phyloP scores from a whole-genome alignment of 148 eudicot species.

The Talinum fruticosum region DNA sequence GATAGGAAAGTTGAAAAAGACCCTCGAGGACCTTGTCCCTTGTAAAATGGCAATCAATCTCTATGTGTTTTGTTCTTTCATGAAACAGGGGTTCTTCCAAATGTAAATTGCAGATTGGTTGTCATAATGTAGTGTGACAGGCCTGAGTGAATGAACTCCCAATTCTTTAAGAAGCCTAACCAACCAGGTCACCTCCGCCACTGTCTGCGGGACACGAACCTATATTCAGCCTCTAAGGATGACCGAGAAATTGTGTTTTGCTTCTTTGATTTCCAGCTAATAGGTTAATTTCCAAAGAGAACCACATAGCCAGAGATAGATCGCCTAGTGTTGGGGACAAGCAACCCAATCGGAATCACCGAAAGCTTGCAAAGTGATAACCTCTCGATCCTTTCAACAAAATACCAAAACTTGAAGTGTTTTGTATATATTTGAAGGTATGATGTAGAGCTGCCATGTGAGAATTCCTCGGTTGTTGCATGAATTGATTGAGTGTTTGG shows the following conservation, averaged over 20 bases:
- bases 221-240: not conserved
- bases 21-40: not conserved
- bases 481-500: not conserved
- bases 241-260: not conserved
- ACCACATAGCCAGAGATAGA: not conserved
- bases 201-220: not conserved
- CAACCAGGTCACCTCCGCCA: not conserved
- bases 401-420: not conserved
- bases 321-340: not conserved
- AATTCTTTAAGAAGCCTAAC: not conserved
- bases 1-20: too few relatives aligned
- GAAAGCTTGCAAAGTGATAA: not conserved
- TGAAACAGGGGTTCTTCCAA: not conserved
- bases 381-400: not conserved
- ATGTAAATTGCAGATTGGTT: not conserved
- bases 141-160: not conserved
- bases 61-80: not conserved
- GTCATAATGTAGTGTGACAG: not conserved
- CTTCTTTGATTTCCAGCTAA: not conserved
- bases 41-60: not conserved
- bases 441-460: not conserved
- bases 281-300: not conserved
- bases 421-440: not conserved
- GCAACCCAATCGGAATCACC: not conserved
- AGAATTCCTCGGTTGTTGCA: not conserved